phyloP scores from a whole-genome alignment of 352 stramenopile species.

The Phytophthora idaei region DNA sequence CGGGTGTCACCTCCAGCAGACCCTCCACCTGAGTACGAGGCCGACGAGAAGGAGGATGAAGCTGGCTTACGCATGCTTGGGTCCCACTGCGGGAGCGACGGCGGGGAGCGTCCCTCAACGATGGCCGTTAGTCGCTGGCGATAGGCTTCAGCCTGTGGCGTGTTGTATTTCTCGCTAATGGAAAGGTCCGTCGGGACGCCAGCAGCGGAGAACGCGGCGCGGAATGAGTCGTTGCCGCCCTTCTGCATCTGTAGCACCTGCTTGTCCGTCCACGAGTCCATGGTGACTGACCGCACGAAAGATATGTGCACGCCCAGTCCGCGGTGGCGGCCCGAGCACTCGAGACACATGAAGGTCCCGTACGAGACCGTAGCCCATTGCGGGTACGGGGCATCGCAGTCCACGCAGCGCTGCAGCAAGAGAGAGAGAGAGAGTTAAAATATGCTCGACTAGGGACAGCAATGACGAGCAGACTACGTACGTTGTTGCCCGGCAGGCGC shows the following conservation, averaged over 20 bases:
- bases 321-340: constrained; percentile 93
- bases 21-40: constrained; percentile 31
- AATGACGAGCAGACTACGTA: constrained; percentile 32
- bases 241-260: constrained; percentile 87
- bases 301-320: constrained; percentile 93
- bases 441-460: neutral
- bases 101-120: constrained; percentile 59
- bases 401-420: constrained; percentile 84
- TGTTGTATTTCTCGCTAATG: constrained; percentile 88
- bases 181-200: constrained; percentile 77
- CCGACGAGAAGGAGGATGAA: constrained; percentile 46
- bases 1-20: constrained; percentile 50
- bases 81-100: constrained; percentile 72
- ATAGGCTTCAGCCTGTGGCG: constrained; percentile 79
- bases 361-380: constrained; percentile 95
- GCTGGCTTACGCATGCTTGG: constrained; percentile 46
- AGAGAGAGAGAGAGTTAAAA: constrained; percentile 6
- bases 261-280: constrained; percentile 90
- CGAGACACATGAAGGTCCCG: constrained; percentile 95
- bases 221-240: constrained; percentile 80
- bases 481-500: constrained; percentile 83
- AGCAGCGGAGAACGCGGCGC: constrained; percentile 58
- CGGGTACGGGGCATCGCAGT: constrained; percentile 94
- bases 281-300: constrained; percentile 90
- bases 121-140: constrained; percentile 62